These are phyloP conservation scores for Piper longum DNA, from an alignment of 164 flowering plant species.

Conservation along the genomic window DNA sequence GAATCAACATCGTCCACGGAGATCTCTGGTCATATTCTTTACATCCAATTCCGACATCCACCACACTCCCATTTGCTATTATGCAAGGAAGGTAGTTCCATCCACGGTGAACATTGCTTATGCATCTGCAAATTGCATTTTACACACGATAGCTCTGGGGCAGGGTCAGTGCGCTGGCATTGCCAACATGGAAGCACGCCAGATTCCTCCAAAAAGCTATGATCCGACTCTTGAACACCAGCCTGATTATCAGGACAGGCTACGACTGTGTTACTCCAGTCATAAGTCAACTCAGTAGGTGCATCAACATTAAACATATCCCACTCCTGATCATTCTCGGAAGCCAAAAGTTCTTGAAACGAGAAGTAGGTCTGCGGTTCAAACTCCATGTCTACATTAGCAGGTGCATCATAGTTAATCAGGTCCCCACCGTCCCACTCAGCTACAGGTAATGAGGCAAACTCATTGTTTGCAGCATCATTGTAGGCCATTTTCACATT, in stretches of 20 bases:
- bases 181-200: slow-evolving; percentile 23
- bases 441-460: no score
- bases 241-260: slow-evolving; percentile 2
- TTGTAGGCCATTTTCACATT: slow-evolving; percentile 4
- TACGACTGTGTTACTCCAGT: slow-evolving; percentile 13
- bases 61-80: slow-evolving; percentile 61
- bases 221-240: slow-evolving; percentile 5
- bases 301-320: slow-evolving; percentile 19
- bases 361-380: slow-evolving; percentile 97
- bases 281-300: slow-evolving; percentile 15
- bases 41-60: slow-evolving; percentile 55
- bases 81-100: slow-evolving; percentile 17
- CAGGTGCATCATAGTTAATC: slow-evolving; percentile 25
- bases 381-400: slow-evolving; percentile 52
- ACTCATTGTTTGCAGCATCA: slow-evolving; percentile 6
- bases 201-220: slow-evolving; percentile 15
- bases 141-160: slow-evolving; percentile 52
- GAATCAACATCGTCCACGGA: neutral
- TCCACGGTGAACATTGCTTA: slow-evolving; percentile 68
- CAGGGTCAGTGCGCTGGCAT: slow-evolving; percentile 37
- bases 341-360: slow-evolving; percentile 53
- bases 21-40: neutral
- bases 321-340: slow-evolving; percentile 39
- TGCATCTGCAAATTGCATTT: slow-evolving; percentile 52
- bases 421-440: slow-evolving; percentile 5